phyloP scores from a whole-genome alignment of 1,139 yeast species.

The Saccharomyces pastorianus region DNA sequence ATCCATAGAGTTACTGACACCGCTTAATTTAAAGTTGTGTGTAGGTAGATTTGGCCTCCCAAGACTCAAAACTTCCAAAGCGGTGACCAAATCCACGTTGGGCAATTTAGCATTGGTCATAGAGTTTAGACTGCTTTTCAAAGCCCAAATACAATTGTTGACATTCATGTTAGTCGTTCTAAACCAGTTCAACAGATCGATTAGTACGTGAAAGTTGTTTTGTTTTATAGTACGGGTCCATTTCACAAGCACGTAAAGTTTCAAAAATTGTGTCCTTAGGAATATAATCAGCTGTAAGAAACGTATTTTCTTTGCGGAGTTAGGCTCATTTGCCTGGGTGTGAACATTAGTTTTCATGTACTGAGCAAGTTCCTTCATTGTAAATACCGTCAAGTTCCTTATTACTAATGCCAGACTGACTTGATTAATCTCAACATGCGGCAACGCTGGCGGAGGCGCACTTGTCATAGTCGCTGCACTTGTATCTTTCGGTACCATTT shows the following conservation, averaged over 20 bases:
- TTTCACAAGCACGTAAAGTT: conserved; percentile 74
- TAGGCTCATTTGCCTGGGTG: conserved; percentile 31
- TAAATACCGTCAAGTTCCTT: conserved; percentile 29
- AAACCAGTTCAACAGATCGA: conserved; percentile 82
- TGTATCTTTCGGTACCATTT: conserved; percentile 1
- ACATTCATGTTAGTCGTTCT: conserved; percentile 70
- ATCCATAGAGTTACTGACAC: conserved; percentile 15
- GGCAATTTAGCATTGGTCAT: conserved; percentile 81
- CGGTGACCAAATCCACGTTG: conserved; percentile 79
- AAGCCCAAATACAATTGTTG: conserved; percentile 54
- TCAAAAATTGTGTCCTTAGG: conserved; percentile 72
- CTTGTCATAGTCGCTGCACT: background rate
- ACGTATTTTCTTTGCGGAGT: conserved; percentile 55
- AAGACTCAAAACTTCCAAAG: conserved; percentile 70
- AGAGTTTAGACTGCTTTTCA: conserved; percentile 52
- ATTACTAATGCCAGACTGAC: conserved; percentile 27
- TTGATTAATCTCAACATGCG: conserved; percentile 33
- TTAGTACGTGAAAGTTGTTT: conserved; percentile 60
- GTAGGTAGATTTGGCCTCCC: conserved; percentile 69
- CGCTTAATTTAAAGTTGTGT: conserved; percentile 40
- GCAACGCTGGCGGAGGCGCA: conserved; percentile 21
- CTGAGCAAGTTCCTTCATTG: conserved; percentile 30
- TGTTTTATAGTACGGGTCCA: conserved; percentile 65
- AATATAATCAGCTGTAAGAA: conserved; percentile 61
- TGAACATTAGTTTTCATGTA: conserved; percentile 30